phyloP scores from a whole-genome alignment of 768 basidiomycete species.

The Boletus rubescentipes region DNA sequence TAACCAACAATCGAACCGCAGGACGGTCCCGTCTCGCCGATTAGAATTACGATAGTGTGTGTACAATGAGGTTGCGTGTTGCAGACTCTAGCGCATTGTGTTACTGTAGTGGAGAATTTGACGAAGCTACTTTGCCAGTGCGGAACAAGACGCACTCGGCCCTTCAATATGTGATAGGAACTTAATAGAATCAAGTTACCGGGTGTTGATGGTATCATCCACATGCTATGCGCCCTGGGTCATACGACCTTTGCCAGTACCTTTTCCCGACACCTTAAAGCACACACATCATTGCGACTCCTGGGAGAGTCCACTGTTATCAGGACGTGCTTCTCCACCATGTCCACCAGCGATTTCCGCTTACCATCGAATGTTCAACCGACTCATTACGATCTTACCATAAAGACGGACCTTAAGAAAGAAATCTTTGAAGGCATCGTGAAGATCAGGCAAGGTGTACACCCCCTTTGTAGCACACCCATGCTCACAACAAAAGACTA shows the following conservation, averaged over 20 bases:
- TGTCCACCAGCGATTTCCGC: conserved; percentile 36
- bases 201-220: conserved; percentile 12
- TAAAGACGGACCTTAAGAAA: conserved; percentile 81
- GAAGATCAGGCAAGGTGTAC: conserved; percentile 57
- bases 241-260: not conserved
- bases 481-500: conserved; percentile 25
- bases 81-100: not conserved
- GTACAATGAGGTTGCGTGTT: too few relatives aligned
- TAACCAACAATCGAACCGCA: not conserved
- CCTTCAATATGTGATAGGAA: not conserved
- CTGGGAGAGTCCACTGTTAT: not conserved
- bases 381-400: conserved; percentile 73
- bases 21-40: not conserved
- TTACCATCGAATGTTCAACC: conserved; percentile 68
- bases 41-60: too few relatives aligned
- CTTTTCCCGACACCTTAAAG: not conserved
- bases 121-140: not conserved
- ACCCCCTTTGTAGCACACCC: not conserved
- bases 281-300: not conserved
- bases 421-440: conserved; percentile 76
- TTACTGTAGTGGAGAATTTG: not conserved
- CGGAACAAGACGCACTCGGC: not conserved
- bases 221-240: conserved; percentile 1
- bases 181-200: not conserved
- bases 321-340: conserved; percentile 10